Base-by-base conservation (phyloP, 345 rosid genomes). In the Gossypium raimondii region DNA sequence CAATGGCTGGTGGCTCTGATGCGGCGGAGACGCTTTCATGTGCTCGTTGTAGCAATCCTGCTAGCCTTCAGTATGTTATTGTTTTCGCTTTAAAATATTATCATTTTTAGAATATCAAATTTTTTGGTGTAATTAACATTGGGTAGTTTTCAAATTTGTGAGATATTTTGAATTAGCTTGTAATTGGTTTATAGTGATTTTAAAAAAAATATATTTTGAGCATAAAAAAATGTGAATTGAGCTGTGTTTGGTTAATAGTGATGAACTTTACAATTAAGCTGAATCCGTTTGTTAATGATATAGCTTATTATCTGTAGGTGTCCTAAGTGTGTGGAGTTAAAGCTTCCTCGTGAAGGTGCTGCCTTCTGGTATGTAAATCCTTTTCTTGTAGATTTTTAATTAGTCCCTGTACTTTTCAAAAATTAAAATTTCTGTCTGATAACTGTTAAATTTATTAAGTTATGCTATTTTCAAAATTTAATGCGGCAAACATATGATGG, bases 281-380 rank as follows among this genome's bases (percentile, higher is more conserved):
- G 41, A 4, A 44, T 67, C 11, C 43, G 1, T 34, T 67, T 48
- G 57, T 45, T 45, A 61, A 48, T 60, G 58, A 25, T 74, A 3
- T 9, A 51, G 20, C n/a, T 70, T 70, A 9, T 70, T 72, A 48
- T 66, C 67, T 50, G 60, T 78, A 94, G 98, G 88, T 94, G 98
- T 80, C 98, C 98, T 0, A 94, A 91, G 78, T 94, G 98, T 52
- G 18, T 91, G 67, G 93, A 94, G 5, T 68, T 94, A 76, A 94
- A 93, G 90, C 97, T 94, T 89, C 93, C 97, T 75, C 97, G 98
- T 73, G 94, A 92, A 87, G 89, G 76, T 24, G 92, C 96, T 53
- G 87, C 98, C 24, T 94, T 94, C 93, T 94, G 98, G 97, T 94
- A 58, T 25, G 78, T 83, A 50, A 5, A 68, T 74, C 3, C 38